A percentile compares a stretch with the other conserved stretches of the same genome.
Evolutionary conservation across 177 flowering plant species (phyloP).

Genomic region (Vitis hybrid): DNA sequence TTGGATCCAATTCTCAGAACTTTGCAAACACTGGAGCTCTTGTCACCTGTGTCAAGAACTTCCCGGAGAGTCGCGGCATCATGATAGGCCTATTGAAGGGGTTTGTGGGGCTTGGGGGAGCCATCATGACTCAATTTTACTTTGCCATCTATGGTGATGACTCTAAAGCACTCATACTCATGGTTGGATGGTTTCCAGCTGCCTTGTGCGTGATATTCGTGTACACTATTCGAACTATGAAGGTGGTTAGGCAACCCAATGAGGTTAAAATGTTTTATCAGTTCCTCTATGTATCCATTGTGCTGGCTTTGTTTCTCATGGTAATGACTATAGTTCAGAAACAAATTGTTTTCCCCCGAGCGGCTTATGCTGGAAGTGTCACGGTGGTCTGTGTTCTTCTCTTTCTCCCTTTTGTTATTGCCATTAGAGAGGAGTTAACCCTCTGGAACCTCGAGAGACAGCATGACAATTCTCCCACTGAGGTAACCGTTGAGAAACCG

Average conservation of each 20-base stretch:
- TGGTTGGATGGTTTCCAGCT: slow-evolving; percentile 78
- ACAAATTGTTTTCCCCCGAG: slow-evolving; percentile 29
- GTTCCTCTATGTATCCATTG: slow-evolving; percentile 54
- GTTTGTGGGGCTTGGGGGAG: slow-evolving; percentile 75
- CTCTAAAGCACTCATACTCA: slow-evolving; percentile 54
- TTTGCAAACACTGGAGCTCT: slow-evolving; percentile 80
- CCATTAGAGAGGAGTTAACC: slow-evolving; percentile 46
- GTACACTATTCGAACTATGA: slow-evolving; percentile 47
- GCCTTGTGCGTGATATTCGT: slow-evolving; percentile 55
- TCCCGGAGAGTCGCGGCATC: slow-evolving; percentile 73
- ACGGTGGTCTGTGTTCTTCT: slow-evolving; percentile 39
- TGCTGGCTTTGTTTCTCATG: slow-evolving; percentile 62
- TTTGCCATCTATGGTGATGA: slow-evolving; percentile 73
- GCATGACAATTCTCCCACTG: slow-evolving; percentile 9
- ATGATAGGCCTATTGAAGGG: slow-evolving; percentile 77
- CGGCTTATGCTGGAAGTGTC: slow-evolving; percentile 43
- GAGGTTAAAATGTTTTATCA: slow-evolving; percentile 60
- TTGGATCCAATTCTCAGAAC: slow-evolving; percentile 83
- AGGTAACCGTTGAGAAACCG: slow-evolving; percentile 12
- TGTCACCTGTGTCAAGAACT: slow-evolving; percentile 78
- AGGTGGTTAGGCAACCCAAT: slow-evolving; percentile 29
- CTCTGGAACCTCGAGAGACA: slow-evolving; percentile 32
- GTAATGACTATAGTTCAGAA: slow-evolving; percentile 49
- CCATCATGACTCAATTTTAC: slow-evolving; percentile 70
- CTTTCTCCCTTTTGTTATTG: slow-evolving; percentile 51